Base-by-base conservation (phyloP, 2,329 filamentous ascomycete genomes). In the Sporothrix phasma region DNA sequence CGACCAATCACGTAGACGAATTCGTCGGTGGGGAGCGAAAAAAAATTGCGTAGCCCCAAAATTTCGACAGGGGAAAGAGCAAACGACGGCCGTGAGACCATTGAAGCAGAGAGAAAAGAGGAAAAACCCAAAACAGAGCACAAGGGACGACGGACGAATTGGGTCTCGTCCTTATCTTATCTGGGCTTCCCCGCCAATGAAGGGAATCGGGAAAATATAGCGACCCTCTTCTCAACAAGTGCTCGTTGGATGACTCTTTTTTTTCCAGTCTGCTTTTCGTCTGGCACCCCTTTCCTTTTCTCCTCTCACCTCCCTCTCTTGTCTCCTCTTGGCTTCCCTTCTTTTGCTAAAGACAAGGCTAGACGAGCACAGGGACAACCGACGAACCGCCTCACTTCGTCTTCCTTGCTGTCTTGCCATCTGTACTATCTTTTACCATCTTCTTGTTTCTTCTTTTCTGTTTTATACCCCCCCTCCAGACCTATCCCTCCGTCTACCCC, bases 101-200 rank as follows among this genome's bases (percentile, higher is more conserved):
- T n/a, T 10, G 26, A 39, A 31, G 6, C 4, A 26, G 41, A 26
- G 17, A 29, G 51, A 37, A 46, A 31, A 34, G 19, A 46, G 15
- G 15, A 59, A 59, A 43, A 26, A 29, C 45, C 5, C 15, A 10
- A 43, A 22, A 61, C 22, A 49, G 26, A 19, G 24, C 17, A 47
- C 29, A 51, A 43, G 39, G 29, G 53, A 62, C 45, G 34, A 51
- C 45, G 39, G 15, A 51, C 60, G 45, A 51, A 51, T 19, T 49
- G 29, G 22, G 37, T 24, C 58, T 61, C 46, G 46, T 34, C 26
- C 61, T 66, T 68, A 68, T 68, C 67, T 68, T 68, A 68, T 68
- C 67, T 24, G 17, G 13, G 24, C 59, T 34, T 62, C 39, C 63
- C 67, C 65, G 62, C 61, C 61, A 64, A 49, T 65, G 61, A 24